Base-by-base conservation (phyloP, 2,329 filamentous ascomycete genomes). In the Macrophomina tecta region DNA sequence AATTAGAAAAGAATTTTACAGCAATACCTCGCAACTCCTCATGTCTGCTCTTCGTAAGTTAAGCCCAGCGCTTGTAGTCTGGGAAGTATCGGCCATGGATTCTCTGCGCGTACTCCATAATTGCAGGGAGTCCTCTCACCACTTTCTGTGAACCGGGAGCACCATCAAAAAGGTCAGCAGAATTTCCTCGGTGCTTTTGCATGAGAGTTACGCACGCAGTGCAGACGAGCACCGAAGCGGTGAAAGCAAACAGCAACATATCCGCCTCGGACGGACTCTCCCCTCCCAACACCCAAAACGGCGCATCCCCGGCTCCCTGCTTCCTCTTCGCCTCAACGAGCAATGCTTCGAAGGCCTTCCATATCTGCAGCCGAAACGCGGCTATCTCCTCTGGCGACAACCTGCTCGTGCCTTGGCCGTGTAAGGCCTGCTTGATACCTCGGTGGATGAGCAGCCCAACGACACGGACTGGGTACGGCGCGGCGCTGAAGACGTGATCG, bases 221-320 rank as follows among this genome's bases (percentile, higher is more conserved):
- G 69, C 82, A 85, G 2, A 87, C 72, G 68, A 90, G 73, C 1
- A 77, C 78, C n/a, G 83, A 83, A 14, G 79, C 77, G 42, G 89
- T 76, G 70, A 89, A 89, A 0, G 85, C 87, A 75, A 85, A 90
- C 5, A 90, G 53, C 0, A 79, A 79, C 1, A 84, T 79, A 73
- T 90, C 88, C 0, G 80, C 85, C 70, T 90, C 87, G 0, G 84
- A 86, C 3, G 87, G 87, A 2, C 74, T 70, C 0, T 80, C 70
- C 0, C 85, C 83, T 1, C 86, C 87, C 12, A 89, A 73, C 0
- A 85, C 72, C 87, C 87, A 90, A 70, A 89, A 89, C 4, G 83
- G 82, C 7, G 74, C 71, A 0, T 74, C 71, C 0, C 67, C 55
- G 6, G 40, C 40, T 16, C 63, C 56, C 53, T 69, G 67, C 6